Evolutionary conservation across 805 yeast species (phyloP), one percentile per base, ranked within the genome.

Genomic region (Wickerhamiella lipophila): DNA sequence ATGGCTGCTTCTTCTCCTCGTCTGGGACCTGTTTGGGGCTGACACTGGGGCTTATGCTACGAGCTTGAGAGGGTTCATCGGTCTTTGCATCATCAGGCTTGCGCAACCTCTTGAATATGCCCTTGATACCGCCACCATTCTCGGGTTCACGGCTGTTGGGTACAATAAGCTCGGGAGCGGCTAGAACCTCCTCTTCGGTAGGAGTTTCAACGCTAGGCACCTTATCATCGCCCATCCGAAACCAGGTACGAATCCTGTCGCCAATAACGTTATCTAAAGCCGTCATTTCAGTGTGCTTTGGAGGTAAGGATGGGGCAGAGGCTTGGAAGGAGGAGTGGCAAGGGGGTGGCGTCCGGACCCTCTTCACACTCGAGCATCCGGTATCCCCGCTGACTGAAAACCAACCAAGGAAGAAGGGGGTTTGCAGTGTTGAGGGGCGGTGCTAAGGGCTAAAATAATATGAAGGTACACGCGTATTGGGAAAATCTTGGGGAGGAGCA

Each of bases 31-130:
- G 47, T 16, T 25, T 21, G 30, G 47, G 47, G 32, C 47, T 44
- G 4, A 44, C 39, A 9, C 40, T 23, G 12, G 47, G 47, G 25
- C 40, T 32, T 5, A 30, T 18, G 9, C 18, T 16, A 3, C 21
- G 18, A 18, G 29, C n/a, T 2, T 21, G 11, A 12, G 12, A 2
- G 4, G n/a, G 15, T 11, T 19, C 21, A 2, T 42, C 38, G 19
- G n/a, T 35, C 23, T 25, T 11, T 13, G 22, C 23, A 13, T 21
- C 30, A 11, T 34, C 41, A n/a, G 40, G 47, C 34, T 44, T 34
- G 38, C 38, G 47, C 15, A 44, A 29, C 39, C 47, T 15, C 40
- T 34, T 32, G 22, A 44, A 44, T 40, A 44, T 44, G 15, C 40
- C 21, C 41, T 44, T 44, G 41, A 32, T 11, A 11, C 43, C 43